A percentile compares a stretch with the other conserved stretches of the same genome.
Conservation (phyloP, 768 basidiomycete species). For the Boletus subparvulus region DNA sequence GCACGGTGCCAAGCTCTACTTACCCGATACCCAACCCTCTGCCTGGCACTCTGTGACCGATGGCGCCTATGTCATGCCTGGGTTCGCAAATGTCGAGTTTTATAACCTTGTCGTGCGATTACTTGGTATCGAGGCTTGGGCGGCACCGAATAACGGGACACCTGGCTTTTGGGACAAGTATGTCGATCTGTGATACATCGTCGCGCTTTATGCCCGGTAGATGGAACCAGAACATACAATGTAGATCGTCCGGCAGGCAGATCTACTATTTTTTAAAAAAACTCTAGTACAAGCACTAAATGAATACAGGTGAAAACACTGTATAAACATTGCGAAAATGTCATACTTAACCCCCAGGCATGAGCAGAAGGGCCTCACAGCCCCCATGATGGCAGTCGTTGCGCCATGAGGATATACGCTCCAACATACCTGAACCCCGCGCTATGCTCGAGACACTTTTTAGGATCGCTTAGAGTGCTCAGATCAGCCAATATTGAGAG, state of each 20-base stretch:
- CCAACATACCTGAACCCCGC: no score
- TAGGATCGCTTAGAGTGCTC: no score
- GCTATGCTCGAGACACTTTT: no score
- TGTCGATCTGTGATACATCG: conserved; percentile 33
- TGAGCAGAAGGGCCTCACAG: neutral
- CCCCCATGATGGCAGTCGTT: neutral
- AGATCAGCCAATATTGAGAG: no score
- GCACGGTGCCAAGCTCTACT: conserved; percentile 56
- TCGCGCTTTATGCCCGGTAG: neutral
- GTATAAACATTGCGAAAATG: no score
- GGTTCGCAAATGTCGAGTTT: conserved; percentile 81
- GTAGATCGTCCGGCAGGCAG: neutral
- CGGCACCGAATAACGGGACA: conserved; percentile 77
- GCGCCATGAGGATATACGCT: neutral
- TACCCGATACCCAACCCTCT: conserved; percentile 8
- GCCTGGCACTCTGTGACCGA: conserved; percentile 67
- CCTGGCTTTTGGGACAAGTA: conserved; percentile 81
- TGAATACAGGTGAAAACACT: neutral
- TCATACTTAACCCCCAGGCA: no score
- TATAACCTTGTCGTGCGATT: conserved; percentile 81
- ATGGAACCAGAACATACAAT: neutral
- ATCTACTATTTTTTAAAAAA: conserved; percentile 2
- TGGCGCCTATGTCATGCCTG: conserved; percentile 63
- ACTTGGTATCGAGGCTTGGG: conserved; percentile 56
- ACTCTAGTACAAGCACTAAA: neutral